Percentiles rank a stretch among this genome's conserved stretches.
Conservation (phyloP, 495 filamentous ascomycete species). For the Chaetomidium leptoderma region DNA sequence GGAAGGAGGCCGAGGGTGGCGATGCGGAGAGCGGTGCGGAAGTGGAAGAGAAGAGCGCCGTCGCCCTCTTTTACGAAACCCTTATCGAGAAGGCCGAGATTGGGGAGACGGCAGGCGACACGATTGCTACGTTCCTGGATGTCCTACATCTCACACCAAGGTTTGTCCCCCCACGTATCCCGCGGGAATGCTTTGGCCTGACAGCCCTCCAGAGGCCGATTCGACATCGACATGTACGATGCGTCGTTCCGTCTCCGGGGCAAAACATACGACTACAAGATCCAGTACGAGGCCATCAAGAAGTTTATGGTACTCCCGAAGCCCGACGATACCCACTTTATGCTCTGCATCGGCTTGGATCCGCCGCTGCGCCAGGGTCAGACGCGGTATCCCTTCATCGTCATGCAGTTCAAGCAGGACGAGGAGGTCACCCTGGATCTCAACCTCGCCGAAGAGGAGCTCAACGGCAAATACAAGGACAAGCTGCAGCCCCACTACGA, state of each 20-base stretch:
- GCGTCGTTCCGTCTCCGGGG: conserved; percentile 94
- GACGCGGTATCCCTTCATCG: conserved; percentile 95
- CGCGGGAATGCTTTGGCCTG: conserved; percentile 20
- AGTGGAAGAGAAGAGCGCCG: conserved; percentile 84
- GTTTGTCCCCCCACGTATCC: conserved; percentile 47
- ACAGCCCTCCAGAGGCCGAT: conserved; percentile 72
- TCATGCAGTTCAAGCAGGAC: conserved; percentile 98
- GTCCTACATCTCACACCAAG: conserved; percentile 95
- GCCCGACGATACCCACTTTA: conserved; percentile 89
- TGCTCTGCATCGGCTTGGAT: conserved; percentile 93
- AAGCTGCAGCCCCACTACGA: conserved; percentile 87
- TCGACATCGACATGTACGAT: conserved; percentile 99
- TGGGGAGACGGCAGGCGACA: conserved; percentile 95
- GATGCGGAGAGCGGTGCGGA: conserved; percentile 63
- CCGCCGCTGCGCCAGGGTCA: conserved; percentile 96
- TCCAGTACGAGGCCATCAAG: conserved; percentile 94
- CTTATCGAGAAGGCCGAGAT: conserved; percentile 99
- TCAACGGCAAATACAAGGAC: conserved; percentile 83
- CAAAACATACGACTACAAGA: conserved; percentile 99
- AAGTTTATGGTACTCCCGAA: conserved; percentile 98
- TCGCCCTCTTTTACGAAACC: conserved; percentile 92
- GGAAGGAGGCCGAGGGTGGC: conserved; percentile 77
- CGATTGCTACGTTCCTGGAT: conserved; percentile 94
- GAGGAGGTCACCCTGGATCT: conserved; percentile 96
- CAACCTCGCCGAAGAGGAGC: conserved; percentile 86